phyloP scores from a whole-genome alignment of 495 filamentous ascomycete species.

The Hyaloscypha finlandica region DNA sequence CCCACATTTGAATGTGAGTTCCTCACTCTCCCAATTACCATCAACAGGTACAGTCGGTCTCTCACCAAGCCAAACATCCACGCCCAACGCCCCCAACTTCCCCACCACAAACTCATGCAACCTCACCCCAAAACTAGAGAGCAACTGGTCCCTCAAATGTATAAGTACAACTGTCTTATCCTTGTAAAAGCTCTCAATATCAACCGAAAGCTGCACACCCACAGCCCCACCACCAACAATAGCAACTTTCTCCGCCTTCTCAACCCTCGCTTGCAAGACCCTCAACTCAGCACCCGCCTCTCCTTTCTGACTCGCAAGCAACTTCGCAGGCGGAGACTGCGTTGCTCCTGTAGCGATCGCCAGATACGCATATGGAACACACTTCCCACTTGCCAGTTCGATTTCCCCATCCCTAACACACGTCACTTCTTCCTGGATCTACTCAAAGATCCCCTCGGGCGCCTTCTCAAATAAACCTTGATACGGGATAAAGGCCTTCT shows the following conservation, averaged over 20 bases:
- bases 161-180: constrained; percentile 59
- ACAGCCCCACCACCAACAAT: constrained; percentile 64
- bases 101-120: constrained; percentile 49
- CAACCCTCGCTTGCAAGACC: constrained; percentile 39
- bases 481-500: constrained; percentile 54
- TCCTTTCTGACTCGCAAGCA: constrained; percentile 42
- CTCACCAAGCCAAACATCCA: constrained; percentile 46
- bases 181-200: constrained; percentile 58
- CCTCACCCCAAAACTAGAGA: constrained; percentile 52
- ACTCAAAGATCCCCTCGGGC: constrained; percentile 31
- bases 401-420: constrained; percentile 34
- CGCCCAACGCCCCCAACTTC: constrained; percentile 42
- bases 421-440: constrained; percentile 37
- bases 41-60: constrained; percentile 28
- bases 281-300: constrained; percentile 50
- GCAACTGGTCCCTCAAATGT: constrained; percentile 54
- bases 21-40: constrained; percentile 19
- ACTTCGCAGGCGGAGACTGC: constrained; percentile 55
- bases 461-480: constrained; percentile 33
- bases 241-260: constrained; percentile 46
- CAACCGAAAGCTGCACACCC: constrained; percentile 61
- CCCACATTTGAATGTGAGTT: constrained; percentile 36
- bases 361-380: constrained; percentile 57
- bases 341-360: constrained; percentile 56
- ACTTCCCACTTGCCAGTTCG: constrained; percentile 25